A percentile compares a stretch with the other conserved stretches of the same genome.
Conservation (phyloP, 768 basidiomycete genomes). For the Boletus rubroflammeus region DNA sequence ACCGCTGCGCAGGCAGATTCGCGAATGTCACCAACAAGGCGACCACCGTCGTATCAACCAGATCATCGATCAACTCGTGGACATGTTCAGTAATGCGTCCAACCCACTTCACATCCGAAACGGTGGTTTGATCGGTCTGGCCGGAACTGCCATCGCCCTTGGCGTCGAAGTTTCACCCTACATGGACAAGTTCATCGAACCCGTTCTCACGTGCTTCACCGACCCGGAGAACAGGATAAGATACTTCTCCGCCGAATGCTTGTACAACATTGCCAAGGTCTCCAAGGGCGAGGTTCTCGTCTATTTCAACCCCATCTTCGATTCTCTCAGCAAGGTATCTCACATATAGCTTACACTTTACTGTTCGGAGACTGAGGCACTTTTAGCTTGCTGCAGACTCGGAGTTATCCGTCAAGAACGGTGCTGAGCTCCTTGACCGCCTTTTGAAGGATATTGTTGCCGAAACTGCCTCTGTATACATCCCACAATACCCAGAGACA, state of each 20-base stretch:
- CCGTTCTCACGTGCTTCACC: conserved; percentile 86
- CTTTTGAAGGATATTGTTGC: conserved; percentile 98
- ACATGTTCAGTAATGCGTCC: conserved; percentile 81
- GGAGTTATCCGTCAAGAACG: conserved; percentile 95
- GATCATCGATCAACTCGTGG: conserved; percentile 92
- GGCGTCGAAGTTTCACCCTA: conserved; percentile 91
- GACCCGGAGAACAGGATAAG: conserved; percentile 93
- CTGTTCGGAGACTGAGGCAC: conserved; percentile 7
- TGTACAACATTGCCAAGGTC: conserved; percentile 98
- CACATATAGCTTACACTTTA: not conserved
- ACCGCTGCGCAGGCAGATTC: conserved; percentile 59
- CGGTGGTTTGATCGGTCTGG: conserved; percentile 93
- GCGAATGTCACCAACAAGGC: conserved; percentile 79
- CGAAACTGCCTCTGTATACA: conserved; percentile 92
- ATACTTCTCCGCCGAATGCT: conserved; percentile 96
- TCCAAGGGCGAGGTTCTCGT: conserved; percentile 95
- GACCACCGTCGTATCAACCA: conserved; percentile 78
- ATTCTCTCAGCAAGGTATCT: conserved; percentile 90
- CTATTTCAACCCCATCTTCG: conserved; percentile 98
- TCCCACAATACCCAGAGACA: conserved; percentile 82
- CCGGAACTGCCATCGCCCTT: conserved; percentile 94
- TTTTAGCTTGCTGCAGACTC: conserved; percentile 90
- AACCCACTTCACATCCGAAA: conserved; percentile 89
- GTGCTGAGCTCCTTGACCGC: conserved; percentile 93
- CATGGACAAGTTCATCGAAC: conserved; percentile 89